Evolutionary conservation across 140 eudicot species (phyloP).

Genomic region (Stevia rebaudiana): DNA sequence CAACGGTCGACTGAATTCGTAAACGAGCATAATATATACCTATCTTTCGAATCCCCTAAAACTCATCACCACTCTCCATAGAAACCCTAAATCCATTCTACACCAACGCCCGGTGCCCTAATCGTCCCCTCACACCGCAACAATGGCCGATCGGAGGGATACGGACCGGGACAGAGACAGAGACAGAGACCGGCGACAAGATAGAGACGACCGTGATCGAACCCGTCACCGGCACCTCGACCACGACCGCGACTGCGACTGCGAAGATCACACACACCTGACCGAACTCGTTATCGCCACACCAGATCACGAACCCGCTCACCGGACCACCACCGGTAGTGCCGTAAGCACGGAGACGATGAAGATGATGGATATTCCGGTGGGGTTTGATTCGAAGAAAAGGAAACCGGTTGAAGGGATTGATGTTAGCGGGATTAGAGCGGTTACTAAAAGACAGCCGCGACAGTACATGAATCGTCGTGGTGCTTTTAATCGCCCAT

Average conservation of each 20-base stretch:
- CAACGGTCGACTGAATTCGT: no score
- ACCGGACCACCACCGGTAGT: conserved; percentile 52
- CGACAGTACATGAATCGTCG: conserved; percentile 95
- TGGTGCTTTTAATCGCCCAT: conserved; percentile 90
- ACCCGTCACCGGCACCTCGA: conserved; percentile 40
- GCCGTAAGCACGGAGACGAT: conserved; percentile 70
- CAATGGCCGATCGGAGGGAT: conserved; percentile 34
- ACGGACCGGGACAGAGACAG: conserved; percentile 26
- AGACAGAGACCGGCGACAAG: conserved; percentile 18
- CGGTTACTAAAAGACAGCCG: conserved; percentile 86
- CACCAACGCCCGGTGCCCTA: background rate
- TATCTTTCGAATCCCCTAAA: no score
- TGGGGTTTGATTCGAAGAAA: conserved; percentile 89
- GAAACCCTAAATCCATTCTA: conserved; percentile 11
- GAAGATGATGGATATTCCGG: conserved; percentile 91
- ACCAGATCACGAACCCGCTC: conserved; percentile 69
- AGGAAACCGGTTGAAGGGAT: conserved; percentile 86
- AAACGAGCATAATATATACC: no score
- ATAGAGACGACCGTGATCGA: conserved; percentile 26
- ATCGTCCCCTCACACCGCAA: background rate
- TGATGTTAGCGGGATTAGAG: conserved; percentile 78
- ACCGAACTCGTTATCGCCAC: conserved; percentile 62
- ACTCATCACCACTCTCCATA: background rate
- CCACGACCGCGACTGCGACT: conserved; percentile 31
- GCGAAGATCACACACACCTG: conserved; percentile 65